Conservation (phyloP, 768 basidiomycete species). For the Pholiota molesta region DNA sequence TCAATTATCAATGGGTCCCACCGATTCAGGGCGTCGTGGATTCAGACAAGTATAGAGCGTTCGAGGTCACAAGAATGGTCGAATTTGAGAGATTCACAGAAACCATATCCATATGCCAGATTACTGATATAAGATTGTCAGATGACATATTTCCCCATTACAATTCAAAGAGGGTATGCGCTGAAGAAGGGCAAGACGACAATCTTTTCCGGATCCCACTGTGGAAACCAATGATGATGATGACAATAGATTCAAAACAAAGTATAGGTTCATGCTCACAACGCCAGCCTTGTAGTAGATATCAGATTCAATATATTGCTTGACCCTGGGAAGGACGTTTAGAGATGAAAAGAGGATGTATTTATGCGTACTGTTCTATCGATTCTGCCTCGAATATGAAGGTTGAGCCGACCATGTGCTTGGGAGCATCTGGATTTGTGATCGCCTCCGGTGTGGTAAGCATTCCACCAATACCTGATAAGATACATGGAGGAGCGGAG, state of each 20-base stretch:
- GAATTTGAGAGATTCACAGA: too few relatives aligned
- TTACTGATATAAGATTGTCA: neutral
- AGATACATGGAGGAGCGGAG: too few relatives aligned
- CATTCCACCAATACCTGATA: conserved; percentile 58
- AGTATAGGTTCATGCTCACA: conserved; percentile 19
- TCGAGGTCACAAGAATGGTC: too few relatives aligned
- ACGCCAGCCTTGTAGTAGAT: conserved; percentile 44
- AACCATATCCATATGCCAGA: too few relatives aligned
- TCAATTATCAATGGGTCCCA: too few relatives aligned
- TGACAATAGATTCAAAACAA: neutral
- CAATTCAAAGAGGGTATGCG: conserved; percentile 23
- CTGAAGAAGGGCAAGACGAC: conserved; percentile 44
- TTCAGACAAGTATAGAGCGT: too few relatives aligned
- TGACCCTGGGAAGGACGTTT: conserved; percentile 30
- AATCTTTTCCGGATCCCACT: conserved; percentile 66
- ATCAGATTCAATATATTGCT: conserved; percentile 39
- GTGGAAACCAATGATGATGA: conserved; percentile 4
- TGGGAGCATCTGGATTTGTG: conserved; percentile 11
- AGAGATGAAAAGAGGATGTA: conserved; percentile 38
- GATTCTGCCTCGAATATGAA: conserved; percentile 53
- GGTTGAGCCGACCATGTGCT: conserved; percentile 43
- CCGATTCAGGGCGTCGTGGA: too few relatives aligned
- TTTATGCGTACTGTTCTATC: conserved; percentile 12
- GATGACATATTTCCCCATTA: neutral
- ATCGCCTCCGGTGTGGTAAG: conserved; percentile 25